Base-by-base conservation (phyloP, 2,329 filamentous ascomycete genomes). In the Epichloe bromicola region DNA sequence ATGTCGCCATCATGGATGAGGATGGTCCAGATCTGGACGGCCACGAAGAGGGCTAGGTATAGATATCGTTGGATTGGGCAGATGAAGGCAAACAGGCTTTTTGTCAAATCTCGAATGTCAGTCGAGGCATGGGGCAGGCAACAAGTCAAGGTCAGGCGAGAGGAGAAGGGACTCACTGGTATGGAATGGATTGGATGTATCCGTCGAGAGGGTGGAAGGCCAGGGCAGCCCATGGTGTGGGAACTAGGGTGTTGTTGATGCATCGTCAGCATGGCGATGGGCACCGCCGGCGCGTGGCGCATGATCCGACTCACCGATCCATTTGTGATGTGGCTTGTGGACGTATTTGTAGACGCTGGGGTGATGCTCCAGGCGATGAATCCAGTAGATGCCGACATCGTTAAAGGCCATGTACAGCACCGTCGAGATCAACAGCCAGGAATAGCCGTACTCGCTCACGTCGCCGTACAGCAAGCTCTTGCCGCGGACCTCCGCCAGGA, bases 311-410 rank as follows among this genome's bases (percentile, higher is more conserved):
- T 36, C 8, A 49, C 47, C 19, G 70, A 97, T 96, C 91, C 91
- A 97, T 74, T 95, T 96, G 82, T 97, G 91, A 71, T 97, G 91
- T 58, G 89, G 85, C 80, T 97, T 97, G 79, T 97, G 91, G 47
- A 96, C 76, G 58, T 75, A 74, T 74, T 90, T 94, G 79, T 97
- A 97, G 48, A 70, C 59, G 49, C 72, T 63, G 15, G 86, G 86
- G 68, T 89, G 83, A 70, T 95, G 89, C 55, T 94, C 77, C 52
- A 80, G 85, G 52, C 89, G 85, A 73, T 95, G 89, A 61, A 94
- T 91, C 78, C 85, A 88, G 76, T 95, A 95, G 72, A 95, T 90
- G 71, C 77, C 12, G 15, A 49, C n/a, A 33, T 46, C 48, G 30
- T 49, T 49, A 8, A 42, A 49, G 4, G 38, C 47, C 14, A 49